These are phyloP conservation scores for Ustilago sp. DNA, from an alignment of 1,284 basidiomycete species.

Conservation along the genomic window DNA sequence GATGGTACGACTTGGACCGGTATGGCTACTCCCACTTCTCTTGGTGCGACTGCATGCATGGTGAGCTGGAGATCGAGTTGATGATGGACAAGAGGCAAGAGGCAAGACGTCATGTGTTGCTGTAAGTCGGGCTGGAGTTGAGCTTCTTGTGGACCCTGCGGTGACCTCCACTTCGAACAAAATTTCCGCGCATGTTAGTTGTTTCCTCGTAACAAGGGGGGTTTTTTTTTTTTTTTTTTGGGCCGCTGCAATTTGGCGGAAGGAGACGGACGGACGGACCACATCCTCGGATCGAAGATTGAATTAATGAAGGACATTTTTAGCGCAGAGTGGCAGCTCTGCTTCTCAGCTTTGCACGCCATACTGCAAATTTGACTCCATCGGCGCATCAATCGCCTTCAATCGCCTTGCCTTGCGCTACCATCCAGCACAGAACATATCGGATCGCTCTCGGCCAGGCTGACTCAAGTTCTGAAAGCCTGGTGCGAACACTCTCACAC, in stretches of 20 bases:
- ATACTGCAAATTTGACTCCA: no score
- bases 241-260: background rate
- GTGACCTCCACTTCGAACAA: background rate
- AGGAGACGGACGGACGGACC: constrained; percentile 8
- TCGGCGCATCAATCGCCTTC: no score
- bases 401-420: no score
- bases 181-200: background rate
- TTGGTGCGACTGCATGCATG: constrained; percentile 17
- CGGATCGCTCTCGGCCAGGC: no score
- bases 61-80: background rate
- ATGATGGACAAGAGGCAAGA: background rate
- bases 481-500: background rate
- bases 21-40: constrained; percentile 56
- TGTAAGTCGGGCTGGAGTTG: background rate
- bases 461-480: no score
- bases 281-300: constrained; percentile 1
- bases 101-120: background rate
- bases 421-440: no score
- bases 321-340: background rate
- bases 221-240: background rate
- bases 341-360: background rate
- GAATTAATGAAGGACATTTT: background rate
- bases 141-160: constrained; percentile 9
- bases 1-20: constrained; percentile 17
- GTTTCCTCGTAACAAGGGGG: background rate